Evolutionary conservation across 352 stramenopile genomes (phyloP).

Genomic region (Globisporangium iwayamae): DNA sequence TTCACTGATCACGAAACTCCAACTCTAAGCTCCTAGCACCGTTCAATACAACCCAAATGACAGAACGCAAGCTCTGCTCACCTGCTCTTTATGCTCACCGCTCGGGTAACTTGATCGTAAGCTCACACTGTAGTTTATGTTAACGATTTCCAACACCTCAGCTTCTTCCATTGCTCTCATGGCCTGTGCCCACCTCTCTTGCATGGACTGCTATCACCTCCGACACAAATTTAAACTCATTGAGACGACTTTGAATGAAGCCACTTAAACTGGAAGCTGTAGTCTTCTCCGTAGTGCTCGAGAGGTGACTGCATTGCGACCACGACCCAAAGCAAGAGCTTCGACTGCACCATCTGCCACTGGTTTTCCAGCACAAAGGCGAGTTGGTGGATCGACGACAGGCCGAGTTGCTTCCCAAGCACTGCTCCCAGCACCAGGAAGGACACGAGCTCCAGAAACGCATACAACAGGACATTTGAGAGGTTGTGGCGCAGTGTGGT

Average conservation of each 20-base stretch:
- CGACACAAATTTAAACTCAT: neutral
- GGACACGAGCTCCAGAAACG: too few relatives aligned
- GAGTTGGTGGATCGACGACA: conserved; percentile 24
- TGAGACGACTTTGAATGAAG: neutral
- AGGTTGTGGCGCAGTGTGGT: too few relatives aligned
- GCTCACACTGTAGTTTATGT: too few relatives aligned
- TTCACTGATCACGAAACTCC: neutral
- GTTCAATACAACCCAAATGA: too few relatives aligned
- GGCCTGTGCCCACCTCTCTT: neutral
- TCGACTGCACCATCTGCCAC: conserved; percentile 24
- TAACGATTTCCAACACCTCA: too few relatives aligned
- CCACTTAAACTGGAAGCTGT: neutral
- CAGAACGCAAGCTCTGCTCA: too few relatives aligned
- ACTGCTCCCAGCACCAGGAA: too few relatives aligned
- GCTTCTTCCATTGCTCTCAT: too few relatives aligned
- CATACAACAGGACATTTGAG: too few relatives aligned
- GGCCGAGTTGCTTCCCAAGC: conserved; percentile 13
- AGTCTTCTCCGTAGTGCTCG: conserved; percentile 25
- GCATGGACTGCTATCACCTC: neutral
- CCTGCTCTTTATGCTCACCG: too few relatives aligned
- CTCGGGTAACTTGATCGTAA: too few relatives aligned
- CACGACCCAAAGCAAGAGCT: conserved; percentile 36
- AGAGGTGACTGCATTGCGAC: conserved; percentile 27
- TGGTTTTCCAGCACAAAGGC: conserved; percentile 34
- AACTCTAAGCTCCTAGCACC: neutral